Conservation (phyloP, 192 early-diverging fungal genomes). For the Podila verticillata region DNA sequence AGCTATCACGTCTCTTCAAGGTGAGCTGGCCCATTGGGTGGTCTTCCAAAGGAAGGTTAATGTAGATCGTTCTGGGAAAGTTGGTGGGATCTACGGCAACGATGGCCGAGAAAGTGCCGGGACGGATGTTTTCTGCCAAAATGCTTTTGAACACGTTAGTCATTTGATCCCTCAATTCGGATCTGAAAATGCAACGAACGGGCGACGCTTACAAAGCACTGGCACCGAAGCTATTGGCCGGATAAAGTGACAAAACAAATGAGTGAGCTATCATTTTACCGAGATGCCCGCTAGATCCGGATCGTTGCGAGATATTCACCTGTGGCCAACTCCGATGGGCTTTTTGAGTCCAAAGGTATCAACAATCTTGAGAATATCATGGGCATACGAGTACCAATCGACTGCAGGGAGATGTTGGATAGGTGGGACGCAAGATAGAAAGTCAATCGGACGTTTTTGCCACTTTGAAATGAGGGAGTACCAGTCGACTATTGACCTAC, state of each 20-base stretch:
- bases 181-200: too few species aligned
- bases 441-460: neutral
- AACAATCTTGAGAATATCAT: constrained; percentile 59
- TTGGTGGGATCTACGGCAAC: constrained; percentile 48
- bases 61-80: constrained; percentile 18
- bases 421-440: neutral
- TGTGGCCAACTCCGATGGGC: constrained; percentile 68
- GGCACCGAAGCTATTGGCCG: constrained; percentile 20
- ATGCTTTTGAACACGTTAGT: constrained; percentile 8
- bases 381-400: constrained; percentile 62
- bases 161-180: too few species aligned
- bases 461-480: neutral
- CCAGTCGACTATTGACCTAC: constrained; percentile 5
- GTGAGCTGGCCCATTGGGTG: constrained; percentile 23
- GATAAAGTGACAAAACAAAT: neutral
- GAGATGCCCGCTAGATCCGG: constrained; percentile 14
- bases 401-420: constrained; percentile 20
- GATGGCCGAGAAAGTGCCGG: constrained; percentile 47
- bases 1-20: constrained; percentile 57
- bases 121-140: constrained; percentile 33
- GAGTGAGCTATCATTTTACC: neutral
- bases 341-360: constrained; percentile 48
- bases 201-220: constrained; percentile 38
- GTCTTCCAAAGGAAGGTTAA: constrained; percentile 11
- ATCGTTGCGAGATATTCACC: constrained; percentile 39